Evolutionary conservation across 2,329 filamentous ascomycete genomes (phyloP), one percentile per base, ranked within the genome.

Genomic region (Chrysoporthe cubensis): DNA sequence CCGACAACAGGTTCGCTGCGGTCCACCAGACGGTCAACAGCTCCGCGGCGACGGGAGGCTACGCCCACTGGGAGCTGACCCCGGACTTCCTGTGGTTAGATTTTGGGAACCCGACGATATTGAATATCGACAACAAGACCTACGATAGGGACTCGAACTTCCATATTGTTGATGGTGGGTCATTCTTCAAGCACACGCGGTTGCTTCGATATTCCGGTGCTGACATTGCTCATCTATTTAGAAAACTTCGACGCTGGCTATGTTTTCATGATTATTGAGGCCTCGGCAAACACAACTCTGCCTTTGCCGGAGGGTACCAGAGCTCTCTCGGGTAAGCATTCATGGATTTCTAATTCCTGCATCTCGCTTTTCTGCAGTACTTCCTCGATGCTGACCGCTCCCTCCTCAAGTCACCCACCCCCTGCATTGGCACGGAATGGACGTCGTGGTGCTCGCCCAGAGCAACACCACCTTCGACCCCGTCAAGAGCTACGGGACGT

Each of bases 401-500:
- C 1, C 14, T 13, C 4, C 26, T 44, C 11, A 61, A 69, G 67
- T 70, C n/a, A 34, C 60, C 21, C 67, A 69, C 43, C 66, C 57
- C 13, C 67, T 71, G 6, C 70, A 75, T 59, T 72, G 75, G 57
- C 72, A 74, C 46, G 74, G 72, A 2, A 66, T 75, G 70, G 76
- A 80, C 66, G 77, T 79, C 61, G 72, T 73, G 40, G 66, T 80
- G 9, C 71, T 80, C 14, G 73, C 73, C 3, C 66, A 72, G 37
- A 72, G 64, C 34, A 70, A 69, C n/a, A 67, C 65, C 13, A 70
- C 71, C 3, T 72, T 66, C 69, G 67, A 73, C 57, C 64, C 65
- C 2, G 56, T 40, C 52, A 56, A 40, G 40, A 66, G 59, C 58
- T 69, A 67, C 57, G 6, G n/a, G 46, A 48, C 64, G 4, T 66